Base-by-base conservation (phyloP, 805 yeast genomes). In the Dipodascopsis tothii region DNA sequence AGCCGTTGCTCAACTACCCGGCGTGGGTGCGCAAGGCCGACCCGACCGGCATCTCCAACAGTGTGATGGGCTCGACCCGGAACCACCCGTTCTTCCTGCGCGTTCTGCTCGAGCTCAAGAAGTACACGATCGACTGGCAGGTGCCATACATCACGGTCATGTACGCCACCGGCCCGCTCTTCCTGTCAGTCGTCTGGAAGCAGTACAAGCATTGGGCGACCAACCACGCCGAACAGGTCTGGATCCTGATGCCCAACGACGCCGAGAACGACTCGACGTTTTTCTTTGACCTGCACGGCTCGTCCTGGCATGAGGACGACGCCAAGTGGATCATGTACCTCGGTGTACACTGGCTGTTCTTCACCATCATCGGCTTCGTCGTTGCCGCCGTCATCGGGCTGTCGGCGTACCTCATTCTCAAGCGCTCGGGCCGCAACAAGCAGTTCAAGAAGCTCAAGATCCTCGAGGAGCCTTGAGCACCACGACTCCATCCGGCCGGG, bases 41-140 rank as follows among this genome's bases (percentile, higher is more conserved):
- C 3, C 96, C 96, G 21, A 82, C 94, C 0, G 96, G 96, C 41
- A 77, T 88, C 33, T 84, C 95, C 3, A 88, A 88, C 62, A 95
- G 87, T 60, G 87, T 87, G 14, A 83, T 88, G 94, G 95, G 94
- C 7, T 69, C 90, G 2, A 80, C 82, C 9, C 95, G 94, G 27
- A 69, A 72, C 39, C 96, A 88, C 63, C 95, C 95, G 2, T 84
- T 87, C 65, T 85, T 84, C 67, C 61, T 73, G 38, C 80, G 79
- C 58, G 82, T 74, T 16, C 73, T 85, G 48, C 81, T 80, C 49
- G 74, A 74, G 37, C 69, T 88, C 48, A 64, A 77, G 49, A 69
- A 64, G 40, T 81, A 76, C 59, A 78, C 85, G 58, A 71, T 74
- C 54, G 81, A 84, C 63, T 86, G 94, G 83, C 64, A 82, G 30